Percentiles rank a stretch among this genome's conserved stretches.
Conservation (phyloP, 1,139 yeast species). For the Geotrichum aggregatum region DNA sequence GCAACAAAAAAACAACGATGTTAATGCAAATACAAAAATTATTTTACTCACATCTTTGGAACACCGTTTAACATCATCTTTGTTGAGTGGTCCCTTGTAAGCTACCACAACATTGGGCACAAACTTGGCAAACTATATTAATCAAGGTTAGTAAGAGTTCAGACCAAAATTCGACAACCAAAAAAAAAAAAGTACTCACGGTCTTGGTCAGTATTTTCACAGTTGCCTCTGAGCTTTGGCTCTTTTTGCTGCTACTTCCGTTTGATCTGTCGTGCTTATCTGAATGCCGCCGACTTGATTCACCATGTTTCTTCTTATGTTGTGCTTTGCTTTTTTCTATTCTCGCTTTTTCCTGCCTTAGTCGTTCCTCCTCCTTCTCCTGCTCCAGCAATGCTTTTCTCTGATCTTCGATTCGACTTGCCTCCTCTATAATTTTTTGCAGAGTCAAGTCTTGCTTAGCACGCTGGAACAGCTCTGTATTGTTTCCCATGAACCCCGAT, state of each 20-base stretch:
- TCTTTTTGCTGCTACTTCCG: neutral
- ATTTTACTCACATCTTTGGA: conserved; percentile 52
- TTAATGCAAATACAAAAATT: conserved; percentile 4
- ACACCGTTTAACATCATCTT: conserved; percentile 69
- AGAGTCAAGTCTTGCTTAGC: conserved; percentile 31
- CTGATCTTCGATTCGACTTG: conserved; percentile 36
- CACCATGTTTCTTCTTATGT: neutral
- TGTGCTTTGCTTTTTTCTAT: neutral
- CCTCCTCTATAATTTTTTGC: conserved; percentile 44
- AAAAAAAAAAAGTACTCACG: neutral
- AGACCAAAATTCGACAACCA: too few relatives aligned
- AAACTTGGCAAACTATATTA: conserved; percentile 53
- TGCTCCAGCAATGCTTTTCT: conserved; percentile 28
- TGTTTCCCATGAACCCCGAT: neutral
- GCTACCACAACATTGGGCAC: conserved; percentile 77
- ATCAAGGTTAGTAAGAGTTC: neutral
- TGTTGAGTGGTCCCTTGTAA: conserved; percentile 62
- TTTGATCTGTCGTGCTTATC: neutral
- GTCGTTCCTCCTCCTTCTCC: conserved; percentile 1
- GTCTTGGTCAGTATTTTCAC: neutral
- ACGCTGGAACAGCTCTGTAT: conserved; percentile 3
- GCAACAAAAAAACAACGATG: neutral
- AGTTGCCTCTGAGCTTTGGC: neutral
- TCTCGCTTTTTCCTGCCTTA: neutral
- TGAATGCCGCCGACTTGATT: neutral